phyloP scores from a whole-genome alignment of 331 rosid genomes.

The Quercus tomentella region DNA sequence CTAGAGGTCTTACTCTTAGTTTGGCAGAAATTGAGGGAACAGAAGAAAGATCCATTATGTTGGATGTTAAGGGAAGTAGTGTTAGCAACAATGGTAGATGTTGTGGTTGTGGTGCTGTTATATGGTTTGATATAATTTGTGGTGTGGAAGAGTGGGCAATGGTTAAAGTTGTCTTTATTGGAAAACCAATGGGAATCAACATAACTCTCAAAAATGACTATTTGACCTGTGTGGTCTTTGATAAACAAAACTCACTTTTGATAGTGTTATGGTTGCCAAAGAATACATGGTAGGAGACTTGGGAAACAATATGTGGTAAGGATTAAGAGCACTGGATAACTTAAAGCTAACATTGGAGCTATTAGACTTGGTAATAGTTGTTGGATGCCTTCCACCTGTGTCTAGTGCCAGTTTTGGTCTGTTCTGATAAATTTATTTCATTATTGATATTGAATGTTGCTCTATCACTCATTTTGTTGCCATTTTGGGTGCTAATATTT shows the following conservation, averaged over 20 bases:
- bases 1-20: neutral
- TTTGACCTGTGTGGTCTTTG: neutral
- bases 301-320: neutral
- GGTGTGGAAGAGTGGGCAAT: constrained; percentile 1
- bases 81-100: neutral
- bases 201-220: neutral
- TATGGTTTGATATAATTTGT: neutral
- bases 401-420: constrained; percentile 9
- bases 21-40: constrained; percentile 2
- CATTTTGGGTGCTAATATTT: neutral
- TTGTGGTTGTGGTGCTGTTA: neutral
- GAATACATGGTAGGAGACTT: neutral
- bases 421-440: neutral
- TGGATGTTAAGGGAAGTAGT: neutral
- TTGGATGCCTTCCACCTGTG: neutral
- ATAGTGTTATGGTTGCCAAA: neutral
- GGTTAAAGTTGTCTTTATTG: neutral
- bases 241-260: neutral
- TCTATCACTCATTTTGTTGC: neutral
- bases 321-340: neutral
- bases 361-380: neutral
- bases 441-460: constrained; percentile 8
- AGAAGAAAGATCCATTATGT: neutral
- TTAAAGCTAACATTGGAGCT: neutral
- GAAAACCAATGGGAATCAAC: constrained; percentile 1